Conservation (phyloP, 148 eudicot genomes). For the Silene latifolia region DNA sequence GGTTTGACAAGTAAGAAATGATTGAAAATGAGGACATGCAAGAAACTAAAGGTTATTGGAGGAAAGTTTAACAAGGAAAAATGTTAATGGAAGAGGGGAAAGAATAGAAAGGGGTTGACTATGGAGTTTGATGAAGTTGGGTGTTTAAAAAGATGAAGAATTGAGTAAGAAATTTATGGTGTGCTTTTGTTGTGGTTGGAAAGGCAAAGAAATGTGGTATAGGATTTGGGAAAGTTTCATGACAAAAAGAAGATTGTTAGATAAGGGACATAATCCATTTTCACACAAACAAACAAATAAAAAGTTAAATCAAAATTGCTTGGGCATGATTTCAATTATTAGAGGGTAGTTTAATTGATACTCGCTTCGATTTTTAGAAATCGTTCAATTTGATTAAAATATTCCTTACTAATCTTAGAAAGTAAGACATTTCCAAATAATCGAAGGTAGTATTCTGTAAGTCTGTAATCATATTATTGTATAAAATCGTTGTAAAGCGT, state of each 20-base stretch:
- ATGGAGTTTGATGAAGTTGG: conserved; percentile 16
- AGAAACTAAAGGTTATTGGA: neutral
- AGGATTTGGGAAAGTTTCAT: neutral
- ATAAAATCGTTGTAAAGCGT: too few species aligned
- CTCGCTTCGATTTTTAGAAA: too few species aligned
- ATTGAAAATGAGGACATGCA: conserved; percentile 2
- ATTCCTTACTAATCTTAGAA: too few species aligned
- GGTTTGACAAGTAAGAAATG: neutral
- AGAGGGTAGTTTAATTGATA: too few species aligned
- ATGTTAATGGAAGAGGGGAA: too few species aligned
- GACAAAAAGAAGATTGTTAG: neutral
- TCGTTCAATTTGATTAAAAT: too few species aligned
- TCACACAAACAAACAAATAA: neutral
- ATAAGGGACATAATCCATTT: neutral
- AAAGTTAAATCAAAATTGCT: neutral
- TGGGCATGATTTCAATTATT: neutral
- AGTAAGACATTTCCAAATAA: too few species aligned
- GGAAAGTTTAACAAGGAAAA: neutral
- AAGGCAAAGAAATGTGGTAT: neutral
- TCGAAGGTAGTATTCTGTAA: too few species aligned
- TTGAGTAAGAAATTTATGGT: neutral
- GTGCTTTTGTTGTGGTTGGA: neutral
- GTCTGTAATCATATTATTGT: too few species aligned
- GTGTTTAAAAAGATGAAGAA: neutral
- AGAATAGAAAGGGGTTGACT: conserved; percentile 10